These are phyloP conservation scores for Stereum hirsutum DNA, from an alignment of 1,284 basidiomycete genomes.

Conservation along the genomic window DNA sequence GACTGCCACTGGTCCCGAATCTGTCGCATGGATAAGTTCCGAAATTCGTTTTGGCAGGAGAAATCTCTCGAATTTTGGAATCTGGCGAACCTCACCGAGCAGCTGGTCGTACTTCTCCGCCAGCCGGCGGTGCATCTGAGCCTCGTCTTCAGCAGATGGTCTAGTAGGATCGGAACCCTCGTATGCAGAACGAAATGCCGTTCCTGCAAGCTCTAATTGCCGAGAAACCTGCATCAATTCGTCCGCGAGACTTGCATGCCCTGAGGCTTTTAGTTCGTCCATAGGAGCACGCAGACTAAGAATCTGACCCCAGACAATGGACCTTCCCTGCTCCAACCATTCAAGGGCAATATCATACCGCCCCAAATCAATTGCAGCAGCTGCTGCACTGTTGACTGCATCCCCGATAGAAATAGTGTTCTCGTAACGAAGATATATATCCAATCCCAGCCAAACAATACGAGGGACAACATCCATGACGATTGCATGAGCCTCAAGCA, in stretches of 20 bases:
- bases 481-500: too few relatives aligned
- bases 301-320: conserved; percentile 21
- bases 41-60: conserved; percentile 1
- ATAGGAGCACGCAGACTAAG: conserved; percentile 21
- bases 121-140: background rate
- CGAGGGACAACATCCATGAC: too few relatives aligned
- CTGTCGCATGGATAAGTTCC: conserved; percentile 1
- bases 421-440: too few relatives aligned
- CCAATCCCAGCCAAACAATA: too few relatives aligned
- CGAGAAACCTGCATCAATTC: conserved; percentile 14
- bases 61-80: conserved; percentile 7
- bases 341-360: conserved; percentile 14
- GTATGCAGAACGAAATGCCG: too few relatives aligned
- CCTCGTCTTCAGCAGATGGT: background rate
- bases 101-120: background rate
- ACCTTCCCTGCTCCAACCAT: conserved; percentile 18
- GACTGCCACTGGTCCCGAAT: conserved; percentile 5
- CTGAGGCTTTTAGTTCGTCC: conserved; percentile 15
- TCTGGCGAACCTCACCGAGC: conserved; percentile 1
- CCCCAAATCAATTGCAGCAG: too few relatives aligned
- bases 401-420: too few relatives aligned
- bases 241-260: conserved; percentile 13
- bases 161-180: background rate
- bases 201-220: conserved; percentile 14
- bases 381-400: too few relatives aligned